Conservation (phyloP, 75 land plant species). For the Chamaecyparis obtusa region DNA sequence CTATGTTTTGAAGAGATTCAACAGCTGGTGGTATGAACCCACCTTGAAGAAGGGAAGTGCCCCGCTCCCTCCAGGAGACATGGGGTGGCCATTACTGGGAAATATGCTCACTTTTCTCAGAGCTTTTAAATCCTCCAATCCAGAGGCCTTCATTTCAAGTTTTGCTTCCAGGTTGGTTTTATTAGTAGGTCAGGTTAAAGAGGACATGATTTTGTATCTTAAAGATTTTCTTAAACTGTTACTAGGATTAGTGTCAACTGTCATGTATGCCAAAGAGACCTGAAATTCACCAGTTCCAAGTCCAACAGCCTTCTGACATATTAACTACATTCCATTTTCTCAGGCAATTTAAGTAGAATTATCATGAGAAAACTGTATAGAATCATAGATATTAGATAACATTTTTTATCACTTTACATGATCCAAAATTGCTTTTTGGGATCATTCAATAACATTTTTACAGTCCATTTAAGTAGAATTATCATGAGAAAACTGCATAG, state of each 20-base stretch:
- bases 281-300: neutral
- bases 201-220: neutral
- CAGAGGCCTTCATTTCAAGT: slow-evolving; percentile 63
- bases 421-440: no score
- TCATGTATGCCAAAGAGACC: neutral
- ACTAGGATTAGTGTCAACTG: neutral
- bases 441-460: no score
- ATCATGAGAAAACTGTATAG: no score
- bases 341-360: no score
- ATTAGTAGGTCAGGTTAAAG: neutral
- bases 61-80: slow-evolving; percentile 68
- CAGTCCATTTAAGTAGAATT: no score
- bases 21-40: slow-evolving; percentile 21
- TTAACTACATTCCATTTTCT: neutral
- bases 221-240: neutral
- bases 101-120: slow-evolving; percentile 62
- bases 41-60: slow-evolving; percentile 3
- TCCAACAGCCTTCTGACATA: no score
- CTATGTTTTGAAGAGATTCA: slow-evolving; percentile 14
- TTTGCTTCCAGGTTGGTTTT: slow-evolving; percentile 41
- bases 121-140: slow-evolving; percentile 57
- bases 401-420: no score
- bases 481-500: no score
- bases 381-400: no score
- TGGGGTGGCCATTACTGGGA: slow-evolving; percentile 80